Conservation (phyloP, 1,284 basidiomycete species). For the Ceratobasidium papillatum region DNA sequence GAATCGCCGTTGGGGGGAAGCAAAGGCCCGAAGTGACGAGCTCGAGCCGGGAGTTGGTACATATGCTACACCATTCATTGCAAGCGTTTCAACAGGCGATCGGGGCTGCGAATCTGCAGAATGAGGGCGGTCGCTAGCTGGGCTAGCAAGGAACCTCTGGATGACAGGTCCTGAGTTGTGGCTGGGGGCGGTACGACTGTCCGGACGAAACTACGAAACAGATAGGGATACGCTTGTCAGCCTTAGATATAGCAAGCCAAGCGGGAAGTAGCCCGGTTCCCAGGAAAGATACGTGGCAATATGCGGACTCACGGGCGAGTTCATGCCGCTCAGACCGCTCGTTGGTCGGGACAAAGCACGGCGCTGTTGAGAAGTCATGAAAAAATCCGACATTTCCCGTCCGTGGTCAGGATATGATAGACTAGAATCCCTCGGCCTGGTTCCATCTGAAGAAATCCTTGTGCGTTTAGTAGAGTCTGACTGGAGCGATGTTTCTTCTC, state of each 20-base stretch:
- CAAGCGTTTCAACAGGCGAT: constrained; percentile 26
- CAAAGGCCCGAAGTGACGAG: constrained; percentile 22
- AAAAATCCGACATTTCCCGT: constrained; percentile 41
- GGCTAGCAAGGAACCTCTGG: constrained; percentile 34
- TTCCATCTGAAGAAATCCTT: constrained; percentile 10
- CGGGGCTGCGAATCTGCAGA: constrained; percentile 33
- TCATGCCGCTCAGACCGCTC: constrained; percentile 39
- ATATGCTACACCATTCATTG: constrained; percentile 22
- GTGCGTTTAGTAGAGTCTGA: constrained; percentile 27
- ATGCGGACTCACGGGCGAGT: constrained; percentile 41
- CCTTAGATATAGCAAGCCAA: constrained; percentile 26
- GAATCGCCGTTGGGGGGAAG: constrained; percentile 37
- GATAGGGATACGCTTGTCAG: constrained; percentile 24
- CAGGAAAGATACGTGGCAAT: constrained; percentile 40
- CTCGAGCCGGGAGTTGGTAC: background rate
- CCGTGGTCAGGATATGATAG: constrained; percentile 23
- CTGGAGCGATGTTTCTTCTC: constrained; percentile 24
- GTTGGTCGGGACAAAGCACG: constrained; percentile 39
- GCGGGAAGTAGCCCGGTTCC: constrained; percentile 11
- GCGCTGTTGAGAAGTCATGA: constrained; percentile 35
- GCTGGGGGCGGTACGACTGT: constrained; percentile 27
- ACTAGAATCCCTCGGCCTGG: constrained; percentile 7
- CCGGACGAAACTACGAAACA: constrained; percentile 35
- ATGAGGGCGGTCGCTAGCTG: constrained; percentile 36
- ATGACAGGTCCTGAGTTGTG: constrained; percentile 29